Percentiles rank a stretch among this genome's conserved stretches.
Evolutionary conservation across 139 green algal species (phyloP).

Genomic region (Pleodorina starrii): DNA sequence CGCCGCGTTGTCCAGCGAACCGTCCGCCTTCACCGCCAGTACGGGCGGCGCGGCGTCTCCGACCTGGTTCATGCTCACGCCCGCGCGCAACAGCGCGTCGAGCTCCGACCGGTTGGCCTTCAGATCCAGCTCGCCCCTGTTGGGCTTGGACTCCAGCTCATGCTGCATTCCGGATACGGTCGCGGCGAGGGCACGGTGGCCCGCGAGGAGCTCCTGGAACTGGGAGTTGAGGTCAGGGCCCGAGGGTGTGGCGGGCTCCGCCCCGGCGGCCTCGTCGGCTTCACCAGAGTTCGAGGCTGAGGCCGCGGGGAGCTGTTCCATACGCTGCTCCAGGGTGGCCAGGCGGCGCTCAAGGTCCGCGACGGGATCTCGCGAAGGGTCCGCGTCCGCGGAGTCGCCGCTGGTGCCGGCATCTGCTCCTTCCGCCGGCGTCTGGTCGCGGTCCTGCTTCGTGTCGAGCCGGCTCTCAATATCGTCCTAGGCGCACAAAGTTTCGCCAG

Average conservation of each 20-base stretch:
- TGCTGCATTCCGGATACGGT: slow-evolving; percentile 23
- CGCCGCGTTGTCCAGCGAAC: slow-evolving; percentile 4
- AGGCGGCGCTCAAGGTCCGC: background rate
- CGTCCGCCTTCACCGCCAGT: slow-evolving; percentile 13
- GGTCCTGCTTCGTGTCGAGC: slow-evolving; percentile 18
- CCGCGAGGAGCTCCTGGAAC: slow-evolving; percentile 21
- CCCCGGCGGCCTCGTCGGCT: background rate
- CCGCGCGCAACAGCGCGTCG: slow-evolving; percentile 22
- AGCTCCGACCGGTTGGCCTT: slow-evolving; percentile 44
- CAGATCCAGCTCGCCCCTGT: slow-evolving; percentile 14
- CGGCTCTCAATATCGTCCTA: slow-evolving; percentile 25
- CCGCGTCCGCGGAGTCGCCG: background rate
- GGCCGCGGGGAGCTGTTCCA: background rate
- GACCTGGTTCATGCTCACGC: background rate
- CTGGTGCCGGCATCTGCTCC: background rate
- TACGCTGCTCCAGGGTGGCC: slow-evolving; percentile 9
- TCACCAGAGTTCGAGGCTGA: too few species aligned
- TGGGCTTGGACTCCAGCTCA: slow-evolving; percentile 46
- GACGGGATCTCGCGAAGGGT: background rate
- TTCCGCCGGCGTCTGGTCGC: slow-evolving; percentile 11
- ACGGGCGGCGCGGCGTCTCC: background rate
- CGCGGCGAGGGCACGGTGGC: slow-evolving; percentile 34
- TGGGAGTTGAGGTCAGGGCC: slow-evolving; percentile 1
- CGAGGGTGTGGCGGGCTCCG: background rate
- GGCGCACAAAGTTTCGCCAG: too few species aligned